A percentile compares a stretch with the other conserved stretches of the same genome.
These are phyloP conservation scores for Willaertia magna DNA, from an alignment of 208 protist species.

Conservation along the genomic window DNA sequence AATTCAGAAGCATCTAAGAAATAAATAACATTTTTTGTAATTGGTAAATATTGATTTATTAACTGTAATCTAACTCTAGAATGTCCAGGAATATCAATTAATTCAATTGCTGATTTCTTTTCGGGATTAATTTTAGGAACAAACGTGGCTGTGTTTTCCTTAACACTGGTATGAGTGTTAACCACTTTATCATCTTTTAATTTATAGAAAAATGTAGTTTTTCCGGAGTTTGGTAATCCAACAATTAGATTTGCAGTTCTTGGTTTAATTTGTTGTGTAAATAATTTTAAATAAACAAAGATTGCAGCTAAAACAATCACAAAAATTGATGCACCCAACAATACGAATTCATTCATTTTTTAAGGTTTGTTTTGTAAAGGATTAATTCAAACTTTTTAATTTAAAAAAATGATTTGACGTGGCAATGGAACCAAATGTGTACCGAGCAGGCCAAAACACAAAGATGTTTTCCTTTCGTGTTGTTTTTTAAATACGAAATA, in stretches of 20 bases:
- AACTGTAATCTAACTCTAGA: neutral
- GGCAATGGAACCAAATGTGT: no score
- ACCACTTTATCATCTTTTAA: neutral
- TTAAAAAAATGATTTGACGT: no score
- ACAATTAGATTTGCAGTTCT: neutral
- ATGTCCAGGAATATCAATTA: neutral
- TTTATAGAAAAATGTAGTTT: neutral
- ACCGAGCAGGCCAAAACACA: no score
- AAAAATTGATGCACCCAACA: no score
- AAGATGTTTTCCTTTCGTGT: no score
- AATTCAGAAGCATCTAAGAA: neutral
- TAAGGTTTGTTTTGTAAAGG: no score
- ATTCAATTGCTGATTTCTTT: neutral
- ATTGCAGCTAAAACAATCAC: no score
- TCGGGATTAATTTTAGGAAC: neutral
- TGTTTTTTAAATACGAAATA: no score
- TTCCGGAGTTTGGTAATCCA: neutral
- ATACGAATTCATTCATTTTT: no score
- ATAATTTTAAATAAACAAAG: no score
- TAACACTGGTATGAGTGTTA: neutral
- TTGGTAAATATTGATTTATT: neutral
- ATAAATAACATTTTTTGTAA: neutral
- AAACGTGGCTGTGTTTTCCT: neutral
- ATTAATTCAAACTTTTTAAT: no score
- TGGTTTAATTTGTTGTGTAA: no score